Conservation (phyloP, 1,284 basidiomycete genomes). For the Quambalaria eucalypti region DNA sequence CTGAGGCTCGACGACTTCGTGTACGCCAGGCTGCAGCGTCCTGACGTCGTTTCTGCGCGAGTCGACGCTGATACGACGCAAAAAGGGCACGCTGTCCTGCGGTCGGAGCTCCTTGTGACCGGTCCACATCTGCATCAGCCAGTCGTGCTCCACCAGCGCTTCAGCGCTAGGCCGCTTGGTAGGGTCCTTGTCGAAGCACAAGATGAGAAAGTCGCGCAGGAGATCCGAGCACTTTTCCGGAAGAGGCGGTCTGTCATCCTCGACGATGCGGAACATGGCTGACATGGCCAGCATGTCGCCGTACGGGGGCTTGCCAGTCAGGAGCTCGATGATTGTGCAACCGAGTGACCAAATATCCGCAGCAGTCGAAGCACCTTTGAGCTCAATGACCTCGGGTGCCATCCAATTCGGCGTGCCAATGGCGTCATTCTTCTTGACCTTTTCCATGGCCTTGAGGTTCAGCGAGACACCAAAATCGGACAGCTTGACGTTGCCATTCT, state of each 20-base stretch:
- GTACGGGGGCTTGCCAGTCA: conserved; percentile 85
- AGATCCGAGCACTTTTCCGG: conserved; percentile 67
- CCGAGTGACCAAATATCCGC: conserved; percentile 80
- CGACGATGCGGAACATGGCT: conserved; percentile 83
- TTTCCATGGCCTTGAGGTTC: conserved; percentile 50
- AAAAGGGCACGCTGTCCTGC: conserved; percentile 87
- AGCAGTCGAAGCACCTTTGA: conserved; percentile 54
- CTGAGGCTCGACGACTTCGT: not conserved
- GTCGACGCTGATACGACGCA: conserved; percentile 77
- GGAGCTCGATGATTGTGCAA: conserved; percentile 83
- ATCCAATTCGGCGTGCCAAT: conserved; percentile 97
- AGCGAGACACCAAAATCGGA: conserved; percentile 55
- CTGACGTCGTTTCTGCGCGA: conserved; percentile 55
- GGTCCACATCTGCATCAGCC: conserved; percentile 72
- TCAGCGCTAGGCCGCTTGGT: conserved; percentile 68
- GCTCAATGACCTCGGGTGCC: conserved; percentile 87
- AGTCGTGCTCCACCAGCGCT: conserved; percentile 73
- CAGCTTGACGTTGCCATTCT: conserved; percentile 53
- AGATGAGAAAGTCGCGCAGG: conserved; percentile 65
- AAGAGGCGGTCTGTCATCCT: conserved; percentile 75
- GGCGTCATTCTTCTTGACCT: conserved; percentile 57
- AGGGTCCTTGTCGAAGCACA: conserved; percentile 84
- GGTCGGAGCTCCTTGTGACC: conserved; percentile 57
- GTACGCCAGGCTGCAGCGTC: conserved; percentile 1
- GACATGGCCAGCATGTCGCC: conserved; percentile 53